phyloP scores from a whole-genome alignment of 176 grass and related monocot genomes.

The Cenchrus purpureus region DNA sequence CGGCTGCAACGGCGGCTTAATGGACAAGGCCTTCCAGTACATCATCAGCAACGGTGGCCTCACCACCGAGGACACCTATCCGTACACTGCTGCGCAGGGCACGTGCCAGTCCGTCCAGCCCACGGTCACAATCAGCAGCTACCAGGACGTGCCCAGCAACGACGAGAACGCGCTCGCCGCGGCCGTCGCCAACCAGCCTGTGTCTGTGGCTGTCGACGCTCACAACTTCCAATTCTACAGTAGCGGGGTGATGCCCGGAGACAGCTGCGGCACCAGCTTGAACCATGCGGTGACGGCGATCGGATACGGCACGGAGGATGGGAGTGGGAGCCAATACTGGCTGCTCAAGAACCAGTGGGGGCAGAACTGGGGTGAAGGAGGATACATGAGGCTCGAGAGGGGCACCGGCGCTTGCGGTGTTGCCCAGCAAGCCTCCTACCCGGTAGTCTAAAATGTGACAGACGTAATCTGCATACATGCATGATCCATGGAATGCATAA shows the following conservation, averaged over 20 bases:
- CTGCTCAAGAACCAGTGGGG: conserved; percentile 17
- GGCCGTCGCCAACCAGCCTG: conserved; percentile 3
- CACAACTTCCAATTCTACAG: not conserved
- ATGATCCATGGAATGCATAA: too few species aligned
- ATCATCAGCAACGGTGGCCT: not conserved
- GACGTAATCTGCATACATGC: too few species aligned
- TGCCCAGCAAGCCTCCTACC: not conserved
- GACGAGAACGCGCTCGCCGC: not conserved
- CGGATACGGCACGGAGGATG: not conserved
- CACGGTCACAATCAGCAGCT: not conserved
- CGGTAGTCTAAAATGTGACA: not conserved
- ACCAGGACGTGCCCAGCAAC: not conserved
- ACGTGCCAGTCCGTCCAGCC: not conserved
- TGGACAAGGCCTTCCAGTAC: conserved; percentile 27
- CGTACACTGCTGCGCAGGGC: not conserved
- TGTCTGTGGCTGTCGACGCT: not conserved
- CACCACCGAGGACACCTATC: not conserved
- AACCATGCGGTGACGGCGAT: not conserved
- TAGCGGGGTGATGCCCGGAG: not conserved
- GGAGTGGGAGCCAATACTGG: not conserved
- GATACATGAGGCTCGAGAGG: conserved; percentile 8
- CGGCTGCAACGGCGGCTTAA: not conserved
- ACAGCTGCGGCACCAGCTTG: not conserved
- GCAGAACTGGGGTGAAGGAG: not conserved
- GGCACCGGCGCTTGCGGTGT: conserved; percentile 1